phyloP scores from a whole-genome alignment of 73 alveolate species.

The Paramecium octaurelia region DNA sequence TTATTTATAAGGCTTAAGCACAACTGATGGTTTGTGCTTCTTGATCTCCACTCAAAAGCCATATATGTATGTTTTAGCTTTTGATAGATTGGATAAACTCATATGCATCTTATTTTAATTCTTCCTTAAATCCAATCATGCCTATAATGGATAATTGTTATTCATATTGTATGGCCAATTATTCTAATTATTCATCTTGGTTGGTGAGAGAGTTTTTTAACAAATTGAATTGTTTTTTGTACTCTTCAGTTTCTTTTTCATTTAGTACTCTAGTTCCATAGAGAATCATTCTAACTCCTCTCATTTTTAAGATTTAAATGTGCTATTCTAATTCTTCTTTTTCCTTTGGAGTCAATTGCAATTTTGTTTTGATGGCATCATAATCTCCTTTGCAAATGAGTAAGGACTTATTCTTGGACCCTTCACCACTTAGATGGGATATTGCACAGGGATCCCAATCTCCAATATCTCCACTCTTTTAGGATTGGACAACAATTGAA shows the following conservation, averaged over 20 bases:
- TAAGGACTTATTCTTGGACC: neutral
- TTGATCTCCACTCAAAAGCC: constrained; percentile 33
- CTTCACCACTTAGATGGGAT: neutral
- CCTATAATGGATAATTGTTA: neutral
- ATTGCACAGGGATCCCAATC: neutral
- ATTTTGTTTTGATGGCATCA: constrained; percentile 2
- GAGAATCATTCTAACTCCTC: constrained; percentile 52
- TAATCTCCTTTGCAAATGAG: constrained; percentile 41
- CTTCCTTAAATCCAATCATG: constrained; percentile 51
- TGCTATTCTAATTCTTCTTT: constrained; percentile 31
- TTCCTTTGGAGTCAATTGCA: neutral
- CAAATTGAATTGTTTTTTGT: neutral
- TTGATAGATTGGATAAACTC: neutral
- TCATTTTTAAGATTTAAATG: neutral
- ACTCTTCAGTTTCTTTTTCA: constrained; percentile 20
- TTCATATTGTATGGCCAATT: neutral
- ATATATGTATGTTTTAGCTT: constrained; percentile 29
- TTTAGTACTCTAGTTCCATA: constrained; percentile 41
- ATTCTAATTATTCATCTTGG: neutral
- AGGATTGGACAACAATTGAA: constrained; percentile 29
- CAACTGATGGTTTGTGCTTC: constrained; percentile 40
- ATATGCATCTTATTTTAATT: constrained; percentile 41
- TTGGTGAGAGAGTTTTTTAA: neutral
- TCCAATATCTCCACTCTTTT: neutral
- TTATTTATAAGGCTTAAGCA: neutral